These are phyloP conservation scores for Saccharata proteae DNA, from an alignment of 2,329 filamentous ascomycete species.

Conservation along the genomic window DNA sequence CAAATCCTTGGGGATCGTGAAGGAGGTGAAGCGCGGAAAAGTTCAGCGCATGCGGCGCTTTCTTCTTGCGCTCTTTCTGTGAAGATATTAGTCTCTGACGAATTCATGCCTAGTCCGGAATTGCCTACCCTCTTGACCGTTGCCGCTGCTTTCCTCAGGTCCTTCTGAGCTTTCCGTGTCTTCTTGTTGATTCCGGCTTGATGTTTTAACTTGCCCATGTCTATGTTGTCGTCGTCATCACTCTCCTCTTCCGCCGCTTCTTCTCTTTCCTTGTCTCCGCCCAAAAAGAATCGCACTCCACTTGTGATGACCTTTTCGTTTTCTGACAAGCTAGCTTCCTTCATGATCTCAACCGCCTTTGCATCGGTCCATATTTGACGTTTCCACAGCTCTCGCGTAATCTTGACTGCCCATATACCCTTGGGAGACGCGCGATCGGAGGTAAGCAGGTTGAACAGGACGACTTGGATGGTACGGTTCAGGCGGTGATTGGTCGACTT, in stretches of 20 bases:
- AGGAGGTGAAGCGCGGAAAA: slow-evolving; percentile 92
- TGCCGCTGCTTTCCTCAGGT: slow-evolving; percentile 68
- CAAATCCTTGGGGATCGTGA: slow-evolving; percentile 88
- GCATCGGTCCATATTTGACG: slow-evolving; percentile 91
- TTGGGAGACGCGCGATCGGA: slow-evolving; percentile 76
- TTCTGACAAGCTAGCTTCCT: slow-evolving; percentile 75
- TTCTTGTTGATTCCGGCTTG: slow-evolving; percentile 93
- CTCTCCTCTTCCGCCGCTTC: slow-evolving; percentile 74
- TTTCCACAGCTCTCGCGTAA: slow-evolving; percentile 93
- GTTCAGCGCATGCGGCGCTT: slow-evolving; percentile 75
- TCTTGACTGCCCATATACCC: slow-evolving; percentile 89
- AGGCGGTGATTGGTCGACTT: slow-evolving; percentile 84
- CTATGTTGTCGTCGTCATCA: slow-evolving; percentile 62
- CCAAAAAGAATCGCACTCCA: slow-evolving; percentile 87
- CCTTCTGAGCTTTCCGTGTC: slow-evolving; percentile 71
- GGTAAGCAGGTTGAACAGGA: slow-evolving; percentile 81
- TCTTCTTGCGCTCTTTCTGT: slow-evolving; percentile 68
- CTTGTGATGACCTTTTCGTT: slow-evolving; percentile 88
- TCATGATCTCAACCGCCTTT: slow-evolving; percentile 96
- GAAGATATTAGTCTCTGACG: slow-evolving; percentile 1
- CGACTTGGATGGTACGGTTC: slow-evolving; percentile 85
- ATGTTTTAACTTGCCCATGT: slow-evolving; percentile 73
- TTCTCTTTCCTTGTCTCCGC: slow-evolving; percentile 90
- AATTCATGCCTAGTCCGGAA: not conserved
- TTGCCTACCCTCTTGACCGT: slow-evolving; percentile 52